Base-by-base conservation (phyloP, 2,329 filamentous ascomycete species). In the Colletotrichum liaoningense region DNA sequence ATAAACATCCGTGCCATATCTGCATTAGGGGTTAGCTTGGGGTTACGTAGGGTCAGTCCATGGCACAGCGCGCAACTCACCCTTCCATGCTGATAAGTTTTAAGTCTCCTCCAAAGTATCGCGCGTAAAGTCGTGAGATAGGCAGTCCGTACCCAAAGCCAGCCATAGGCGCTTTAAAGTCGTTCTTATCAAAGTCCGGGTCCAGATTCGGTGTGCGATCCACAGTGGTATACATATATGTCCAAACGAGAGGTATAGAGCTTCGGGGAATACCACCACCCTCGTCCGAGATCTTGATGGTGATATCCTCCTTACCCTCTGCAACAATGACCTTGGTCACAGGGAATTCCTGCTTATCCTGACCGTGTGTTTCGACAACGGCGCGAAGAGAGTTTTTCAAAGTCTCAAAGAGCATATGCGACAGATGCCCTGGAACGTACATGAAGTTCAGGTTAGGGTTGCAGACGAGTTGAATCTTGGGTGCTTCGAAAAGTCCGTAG, bases 71-170 rank as follows among this genome's bases (percentile, higher is more conserved):
- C 24, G 57, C 67, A 63, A 82, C 93, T 88, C 87, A 98, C 94
- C 97, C 97, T 88, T 99, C 97, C 97, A 99, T 99, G 82, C 95
- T 98, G 80, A 99, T 99, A 82, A 99, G 85, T 84, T 98, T 98
- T 79, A 99, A 83, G 83, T 99, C 97, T 72, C 97, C 97, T 73
- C 97, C 97, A 85, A 99, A 99, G 85, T 99, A 99, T 77, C 97
- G 89, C 68, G 97, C 97, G 80, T 99, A 99, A 65, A 99, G 87
- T 76, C 97, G 89, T 77, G 94, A 97, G 75, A 99, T 98, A 0
- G 97, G 97, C 76, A 99, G 82, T 19, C 97, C 97, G 80, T 99
- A 99, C n/a, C 97, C 97, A 80, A 98, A 99, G 2, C 97, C 97
- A 75, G 97, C 97, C 97, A 99, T 98, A 1, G 97, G 97, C 14